phyloP scores from a whole-genome alignment of 169 alveolate genomes.

The Ichthyophthirius multifiliis region DNA sequence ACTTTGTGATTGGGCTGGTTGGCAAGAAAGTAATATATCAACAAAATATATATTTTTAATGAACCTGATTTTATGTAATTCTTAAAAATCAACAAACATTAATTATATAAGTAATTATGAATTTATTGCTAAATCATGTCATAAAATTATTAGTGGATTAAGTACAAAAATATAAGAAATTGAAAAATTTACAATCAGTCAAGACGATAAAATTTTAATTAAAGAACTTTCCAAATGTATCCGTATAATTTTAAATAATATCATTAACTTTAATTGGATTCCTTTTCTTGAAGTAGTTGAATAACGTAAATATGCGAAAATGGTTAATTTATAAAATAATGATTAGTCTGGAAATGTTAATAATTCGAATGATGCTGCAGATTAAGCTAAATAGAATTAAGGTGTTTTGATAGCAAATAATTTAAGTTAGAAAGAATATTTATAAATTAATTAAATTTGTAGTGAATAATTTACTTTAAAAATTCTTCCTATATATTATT shows the following conservation, averaged over 20 bases:
- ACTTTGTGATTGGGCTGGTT: constrained; percentile 44
- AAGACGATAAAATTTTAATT: neutral
- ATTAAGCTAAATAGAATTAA: too few relatives aligned
- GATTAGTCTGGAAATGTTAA: too few relatives aligned
- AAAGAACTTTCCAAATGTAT: neutral
- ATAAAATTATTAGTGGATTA: neutral
- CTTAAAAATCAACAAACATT: neutral
- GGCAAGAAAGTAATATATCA: constrained; percentile 29
- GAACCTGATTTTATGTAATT: constrained; percentile 12
- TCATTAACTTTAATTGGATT: neutral
- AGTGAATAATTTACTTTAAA: too few relatives aligned
- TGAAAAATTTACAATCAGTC: neutral
- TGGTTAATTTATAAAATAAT: too few relatives aligned
- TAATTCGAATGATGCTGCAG: too few relatives aligned
- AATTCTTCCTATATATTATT: neutral
- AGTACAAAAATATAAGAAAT: neutral
- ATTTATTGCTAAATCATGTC: neutral
- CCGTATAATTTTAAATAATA: neutral
- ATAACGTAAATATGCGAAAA: too few relatives aligned
- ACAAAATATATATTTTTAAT: constrained; percentile 27
- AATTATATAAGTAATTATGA: neutral
- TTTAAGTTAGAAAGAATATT: too few relatives aligned
- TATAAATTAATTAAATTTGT: too few relatives aligned
- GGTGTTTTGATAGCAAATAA: too few relatives aligned
- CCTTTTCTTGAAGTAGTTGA: neutral